A percentile compares a stretch with the other conserved stretches of the same genome.
Conservation (phyloP, 2,329 filamentous ascomycete genomes). For the Diaporthe sp. region DNA sequence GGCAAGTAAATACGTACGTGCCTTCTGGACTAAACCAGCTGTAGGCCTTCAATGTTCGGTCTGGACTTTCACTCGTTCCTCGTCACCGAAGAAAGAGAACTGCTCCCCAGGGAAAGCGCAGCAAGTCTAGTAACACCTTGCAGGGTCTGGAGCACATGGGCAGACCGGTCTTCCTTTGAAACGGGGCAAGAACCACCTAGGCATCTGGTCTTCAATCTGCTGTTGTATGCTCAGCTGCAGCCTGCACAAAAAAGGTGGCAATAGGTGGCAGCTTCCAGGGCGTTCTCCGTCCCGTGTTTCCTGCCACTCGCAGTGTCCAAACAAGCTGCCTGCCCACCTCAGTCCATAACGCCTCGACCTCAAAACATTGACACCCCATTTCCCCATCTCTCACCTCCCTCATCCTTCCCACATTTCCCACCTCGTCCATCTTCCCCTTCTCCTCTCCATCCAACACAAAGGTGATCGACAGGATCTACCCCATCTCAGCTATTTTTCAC, state of each 20-base stretch:
- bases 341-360: neutral
- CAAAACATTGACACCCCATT: slow-evolving; percentile 22
- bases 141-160: neutral
- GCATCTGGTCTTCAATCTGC: neutral
- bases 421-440: neutral
- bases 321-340: neutral
- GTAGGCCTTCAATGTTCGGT: neutral
- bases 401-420: slow-evolving; percentile 35
- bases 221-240: neutral
- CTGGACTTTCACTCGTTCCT: neutral
- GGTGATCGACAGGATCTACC: slow-evolving; percentile 37
- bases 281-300: slow-evolving; percentile 4
- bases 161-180: neutral
- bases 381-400: slow-evolving; percentile 21
- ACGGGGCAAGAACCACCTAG: slow-evolving; percentile 18
- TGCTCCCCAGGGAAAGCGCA: slow-evolving; percentile 20
- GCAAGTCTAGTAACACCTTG: neutral
- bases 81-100: neutral
- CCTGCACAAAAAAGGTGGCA: neutral
- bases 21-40: neutral
- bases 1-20: neutral
- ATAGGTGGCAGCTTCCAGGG: slow-evolving; percentile 36
- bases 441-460: slow-evolving; percentile 17
- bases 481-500: slow-evolving; percentile 40
- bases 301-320: slow-evolving; percentile 33